Conservation (phyloP, 345 rosid genomes). For the Rhizophora apiculata region DNA sequence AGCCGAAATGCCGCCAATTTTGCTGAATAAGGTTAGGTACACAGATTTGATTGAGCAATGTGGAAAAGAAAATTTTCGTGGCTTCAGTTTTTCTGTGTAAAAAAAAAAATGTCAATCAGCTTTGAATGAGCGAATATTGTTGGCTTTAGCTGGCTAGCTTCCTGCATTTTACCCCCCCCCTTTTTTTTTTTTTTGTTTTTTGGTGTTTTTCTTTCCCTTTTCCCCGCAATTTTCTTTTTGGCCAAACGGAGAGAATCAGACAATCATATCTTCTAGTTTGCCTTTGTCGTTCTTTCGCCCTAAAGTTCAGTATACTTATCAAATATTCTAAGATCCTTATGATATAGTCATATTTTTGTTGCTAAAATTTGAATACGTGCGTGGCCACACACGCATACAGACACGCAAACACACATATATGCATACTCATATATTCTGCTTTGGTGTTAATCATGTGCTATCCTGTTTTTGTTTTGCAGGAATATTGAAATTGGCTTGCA, state of each 20-base stretch:
- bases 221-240: conserved; percentile 4
- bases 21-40: conserved; percentile 9
- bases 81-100: background rate
- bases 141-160: background rate
- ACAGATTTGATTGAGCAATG: background rate
- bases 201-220: no score
- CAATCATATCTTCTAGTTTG: background rate
- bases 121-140: background rate
- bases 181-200: background rate
- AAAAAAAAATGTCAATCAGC: background rate
- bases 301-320: background rate
- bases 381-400: no score
- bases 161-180: background rate
- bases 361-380: background rate
- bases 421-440: no score
- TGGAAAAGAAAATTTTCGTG: background rate
- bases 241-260: background rate
- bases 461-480: conserved; percentile 10
- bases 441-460: background rate
- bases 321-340: background rate
- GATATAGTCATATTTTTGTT: background rate
- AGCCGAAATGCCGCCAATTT: conserved; percentile 8
- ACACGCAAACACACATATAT: no score
- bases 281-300: background rate
- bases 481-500: conserved; percentile 6